These are phyloP conservation scores for Euphorbia celastroides DNA, from an alignment of 441 rosid species.

Conservation along the genomic window DNA sequence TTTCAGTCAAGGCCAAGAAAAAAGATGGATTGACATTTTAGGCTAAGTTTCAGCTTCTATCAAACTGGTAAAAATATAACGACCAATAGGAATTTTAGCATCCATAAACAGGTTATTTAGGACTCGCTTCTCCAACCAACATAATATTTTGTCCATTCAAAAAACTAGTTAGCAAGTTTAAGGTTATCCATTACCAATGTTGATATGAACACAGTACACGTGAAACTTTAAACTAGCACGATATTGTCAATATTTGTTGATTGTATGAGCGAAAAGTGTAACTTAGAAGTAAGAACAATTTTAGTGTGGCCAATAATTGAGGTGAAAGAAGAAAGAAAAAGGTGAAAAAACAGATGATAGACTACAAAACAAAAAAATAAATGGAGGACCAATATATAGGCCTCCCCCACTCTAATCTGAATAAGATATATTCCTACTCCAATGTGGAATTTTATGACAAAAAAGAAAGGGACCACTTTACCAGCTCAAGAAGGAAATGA, in stretches of 20 bases:
- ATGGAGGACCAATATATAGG: not conserved
- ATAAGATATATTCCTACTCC: not conserved
- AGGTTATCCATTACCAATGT: not conserved
- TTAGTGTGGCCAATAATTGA: not conserved
- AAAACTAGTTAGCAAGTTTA: not conserved
- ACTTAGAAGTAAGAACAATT: not conserved
- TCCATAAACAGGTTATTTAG: not conserved
- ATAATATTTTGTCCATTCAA: not conserved
- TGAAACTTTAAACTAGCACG: not conserved
- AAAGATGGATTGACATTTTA: not conserved
- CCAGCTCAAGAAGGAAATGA: conserved; percentile 98
- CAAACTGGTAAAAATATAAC: not conserved
- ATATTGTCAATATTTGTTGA: not conserved
- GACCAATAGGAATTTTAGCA: not conserved
- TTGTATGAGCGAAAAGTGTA: not conserved
- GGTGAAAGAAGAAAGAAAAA: not conserved
- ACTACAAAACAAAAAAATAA: not conserved
- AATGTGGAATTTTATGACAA: not conserved
- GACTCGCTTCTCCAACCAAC: not conserved
- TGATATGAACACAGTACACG: not conserved
- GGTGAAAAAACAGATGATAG: not conserved
- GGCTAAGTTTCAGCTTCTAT: not conserved
- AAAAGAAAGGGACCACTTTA: conserved; percentile 27
- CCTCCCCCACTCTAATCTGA: not conserved
- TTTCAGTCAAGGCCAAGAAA: not conserved